Base-by-base conservation (phyloP, 345 rosid genomes). In the Nephelium lappaceum region DNA sequence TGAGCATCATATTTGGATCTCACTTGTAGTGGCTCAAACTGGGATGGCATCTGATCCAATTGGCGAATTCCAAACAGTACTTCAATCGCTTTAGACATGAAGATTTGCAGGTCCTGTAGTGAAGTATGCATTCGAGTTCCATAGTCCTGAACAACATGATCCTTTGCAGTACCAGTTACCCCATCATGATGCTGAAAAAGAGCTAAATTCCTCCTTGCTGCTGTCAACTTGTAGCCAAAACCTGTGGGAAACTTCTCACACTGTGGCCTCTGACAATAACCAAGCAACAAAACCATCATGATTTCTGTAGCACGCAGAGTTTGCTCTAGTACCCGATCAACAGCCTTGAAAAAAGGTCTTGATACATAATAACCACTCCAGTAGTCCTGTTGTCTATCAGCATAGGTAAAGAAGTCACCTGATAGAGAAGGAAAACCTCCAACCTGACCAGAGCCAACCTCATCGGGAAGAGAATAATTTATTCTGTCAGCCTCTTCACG, bases 281-380 rank as follows among this genome's bases (percentile, higher is more conserved):
- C 98, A 74, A 94, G 86, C 76, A 94, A 82, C 79, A 94, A 87
- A 73, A 97, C 88, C 87, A 93, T 86, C 94, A 96, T 86, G 82
- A 93, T 93, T 86, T 96, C 99, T 0, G 98, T 78, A 23, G 98
- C 93, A 80, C 97, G 98, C 64, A 96, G 93, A 4, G 95, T 89
- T 47, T 94, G 94, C 85, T 96, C 99, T 1, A 96, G 87, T 6
- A 94, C 97, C 27, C 99, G 91, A 86, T 96, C 98, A 82, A 96
- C 98, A 74, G 98, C 98, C 89, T 96, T 96, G 79, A 96, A 96
- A 81, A 96, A 94, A 65, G 99, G 99, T 80, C 99, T 92, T 55
- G 99, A 96, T 62, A 94, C 97, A 78, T 96, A 96, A 87, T 96
- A 96, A 71, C 99, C 99, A 85, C 99, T 96, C 99, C 99, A 94